A percentile compares a stretch with the other conserved stretches of the same genome.
Conservation (phyloP, 2,329 filamentous ascomycete genomes). For the Paraconiothyrium brasiliense region DNA sequence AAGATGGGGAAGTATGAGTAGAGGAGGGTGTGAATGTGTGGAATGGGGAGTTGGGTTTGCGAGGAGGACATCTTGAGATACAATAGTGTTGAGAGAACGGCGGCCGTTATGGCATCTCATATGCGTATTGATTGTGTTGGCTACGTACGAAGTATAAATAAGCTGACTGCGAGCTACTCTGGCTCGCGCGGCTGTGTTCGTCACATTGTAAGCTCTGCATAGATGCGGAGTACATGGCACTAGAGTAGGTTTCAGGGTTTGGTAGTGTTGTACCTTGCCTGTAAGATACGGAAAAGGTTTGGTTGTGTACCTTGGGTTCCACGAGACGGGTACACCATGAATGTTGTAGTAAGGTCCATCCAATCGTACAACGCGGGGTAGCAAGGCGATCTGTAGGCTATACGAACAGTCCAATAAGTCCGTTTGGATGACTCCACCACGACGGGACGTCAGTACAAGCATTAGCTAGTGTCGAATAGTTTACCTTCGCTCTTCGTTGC, state of each 20-base stretch:
- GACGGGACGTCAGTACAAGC: too few relatives aligned
- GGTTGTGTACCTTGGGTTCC: neutral
- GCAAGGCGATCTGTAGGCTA: neutral
- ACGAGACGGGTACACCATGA: neutral
- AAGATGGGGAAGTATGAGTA: conserved; percentile 7
- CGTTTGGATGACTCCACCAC: too few relatives aligned
- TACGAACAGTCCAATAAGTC: neutral
- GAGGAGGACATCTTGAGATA: neutral
- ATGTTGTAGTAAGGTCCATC: neutral
- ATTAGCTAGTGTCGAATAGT: too few relatives aligned
- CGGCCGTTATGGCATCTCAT: neutral
- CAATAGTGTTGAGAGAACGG: neutral
- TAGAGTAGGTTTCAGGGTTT: neutral
- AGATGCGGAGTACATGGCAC: neutral
- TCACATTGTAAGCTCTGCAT: neutral
- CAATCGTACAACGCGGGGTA: neutral
- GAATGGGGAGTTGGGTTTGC: neutral
- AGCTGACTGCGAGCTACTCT: neutral
- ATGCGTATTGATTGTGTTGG: neutral
- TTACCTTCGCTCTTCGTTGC: neutral
- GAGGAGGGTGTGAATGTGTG: conserved; percentile 12
- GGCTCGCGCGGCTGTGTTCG: neutral
- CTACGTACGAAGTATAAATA: neutral
- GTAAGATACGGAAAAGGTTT: neutral
- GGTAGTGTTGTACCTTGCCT: neutral